Base-by-base conservation (phyloP, 306 rosid genomes). In the Castanea mollissima region DNA sequence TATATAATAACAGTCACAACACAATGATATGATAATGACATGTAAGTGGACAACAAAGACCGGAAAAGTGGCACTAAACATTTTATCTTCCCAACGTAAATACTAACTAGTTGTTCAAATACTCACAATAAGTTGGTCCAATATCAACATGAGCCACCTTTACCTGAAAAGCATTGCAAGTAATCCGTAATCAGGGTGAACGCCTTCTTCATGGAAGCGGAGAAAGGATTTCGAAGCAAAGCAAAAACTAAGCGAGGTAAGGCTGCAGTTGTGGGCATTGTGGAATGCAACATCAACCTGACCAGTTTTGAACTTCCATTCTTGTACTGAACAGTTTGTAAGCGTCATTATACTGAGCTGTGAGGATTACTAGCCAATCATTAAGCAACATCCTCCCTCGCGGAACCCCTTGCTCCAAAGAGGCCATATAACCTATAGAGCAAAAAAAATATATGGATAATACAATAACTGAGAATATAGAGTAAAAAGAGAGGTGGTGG, bases 361-460 rank as follows among this genome's bases (percentile, higher is more conserved):
- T 87, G 74, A 95, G 91, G 84, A 95, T 89, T 84, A 95, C 99
- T 55, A 95, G 99, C 99, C 99, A 95, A 75, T 95, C 99, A 63
- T 92, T 97, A 83, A 95, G 97, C 81, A 95, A 85, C 80, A 89
- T 79, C 86, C 99, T 89, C 99, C 99, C 88, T 95, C 98, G 70
- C 97, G 89, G 89, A 90, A 95, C 92, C 74, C 99, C 99, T 84
- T 95, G 94, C 92, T 95, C 94, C 89, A 95, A 82, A 25, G 99
- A 92, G 78, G 95, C 97, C 81, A 88, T 80, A 95, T 91, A 84
- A 92, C 98, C 99, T 95, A 80, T 23, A 82, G 65, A 64, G 67
- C 72, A 27, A 73, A 77, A 41, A 79, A 77, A 52, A 69, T 18
- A 19, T 64, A 51, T 55, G 54, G 54, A 49, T 19, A 11, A 32